A percentile compares a stretch with the other conserved stretches of the same genome.
These are phyloP conservation scores for Leptomonas seymouri DNA, from an alignment of 208 protist species.

Conservation along the genomic window DNA sequence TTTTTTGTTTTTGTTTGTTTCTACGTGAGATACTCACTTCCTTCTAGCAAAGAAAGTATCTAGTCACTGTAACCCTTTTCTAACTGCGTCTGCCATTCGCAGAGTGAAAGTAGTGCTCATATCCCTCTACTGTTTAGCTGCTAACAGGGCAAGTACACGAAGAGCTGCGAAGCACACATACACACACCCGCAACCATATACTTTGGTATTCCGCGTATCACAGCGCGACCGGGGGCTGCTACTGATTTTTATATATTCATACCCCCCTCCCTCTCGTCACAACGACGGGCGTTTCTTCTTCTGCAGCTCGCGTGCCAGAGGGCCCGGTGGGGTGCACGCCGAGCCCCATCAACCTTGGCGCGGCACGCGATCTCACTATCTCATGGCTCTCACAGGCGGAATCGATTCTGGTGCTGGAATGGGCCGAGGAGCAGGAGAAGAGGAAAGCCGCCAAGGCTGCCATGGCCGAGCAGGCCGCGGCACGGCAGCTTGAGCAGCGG, in stretches of 20 bases:
- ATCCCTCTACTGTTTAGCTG: too few species aligned
- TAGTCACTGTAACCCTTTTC: too few species aligned
- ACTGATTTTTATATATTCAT: background rate
- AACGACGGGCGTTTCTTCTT: conserved; percentile 37
- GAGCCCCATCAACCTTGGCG: conserved; percentile 32
- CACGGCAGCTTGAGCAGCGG: background rate
- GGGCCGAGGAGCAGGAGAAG: conserved; percentile 5
- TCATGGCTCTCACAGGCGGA: conserved; percentile 36
- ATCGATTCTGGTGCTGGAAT: conserved; percentile 30
- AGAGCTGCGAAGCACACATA: too few species aligned
- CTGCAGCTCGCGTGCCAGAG: conserved; percentile 34
- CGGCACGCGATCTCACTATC: conserved; percentile 35
- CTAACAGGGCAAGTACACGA: too few species aligned
- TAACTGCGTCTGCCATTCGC: too few species aligned
- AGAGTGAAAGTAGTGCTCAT: too few species aligned
- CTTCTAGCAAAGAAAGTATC: background rate
- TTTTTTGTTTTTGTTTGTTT: background rate
- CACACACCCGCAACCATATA: too few species aligned
- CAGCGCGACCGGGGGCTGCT: background rate
- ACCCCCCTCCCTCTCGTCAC: conserved; percentile 4
- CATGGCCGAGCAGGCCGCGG: conserved; percentile 10
- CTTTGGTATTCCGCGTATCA: too few species aligned
- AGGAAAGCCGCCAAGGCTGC: background rate
- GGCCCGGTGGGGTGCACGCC: conserved; percentile 29
- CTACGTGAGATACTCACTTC: background rate